These are phyloP conservation scores for Metarhizium sp. DNA, from an alignment of 2,329 filamentous ascomycete species.

Conservation along the genomic window DNA sequence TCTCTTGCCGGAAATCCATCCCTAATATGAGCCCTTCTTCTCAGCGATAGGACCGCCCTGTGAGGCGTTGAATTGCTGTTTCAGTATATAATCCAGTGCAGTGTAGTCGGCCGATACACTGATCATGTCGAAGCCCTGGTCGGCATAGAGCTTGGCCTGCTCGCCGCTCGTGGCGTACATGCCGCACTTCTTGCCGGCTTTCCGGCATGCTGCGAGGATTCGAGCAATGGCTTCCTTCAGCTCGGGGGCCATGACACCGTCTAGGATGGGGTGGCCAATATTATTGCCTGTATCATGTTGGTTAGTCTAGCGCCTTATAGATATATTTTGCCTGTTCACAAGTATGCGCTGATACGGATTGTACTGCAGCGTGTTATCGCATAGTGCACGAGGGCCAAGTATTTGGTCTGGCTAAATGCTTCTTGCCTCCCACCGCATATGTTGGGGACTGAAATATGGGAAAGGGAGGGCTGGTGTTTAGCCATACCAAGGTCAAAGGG, in stretches of 20 bases:
- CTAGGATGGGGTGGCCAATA: conserved; percentile 51
- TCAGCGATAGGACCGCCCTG: conserved; percentile 28
- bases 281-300: conserved; percentile 37
- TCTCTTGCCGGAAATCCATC: background rate
- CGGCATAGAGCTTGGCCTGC: conserved; percentile 44
- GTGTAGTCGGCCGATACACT: conserved; percentile 47
- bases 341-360: too few relatives aligned
- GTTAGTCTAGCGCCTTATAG: background rate
- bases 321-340: too few relatives aligned
- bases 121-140: conserved; percentile 54
- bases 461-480: background rate
- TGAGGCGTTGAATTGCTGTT: conserved; percentile 36
- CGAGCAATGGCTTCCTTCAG: conserved; percentile 50
- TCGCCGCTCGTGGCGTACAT: conserved; percentile 48
- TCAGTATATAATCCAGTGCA: conserved; percentile 35
- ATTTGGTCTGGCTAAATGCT: too few relatives aligned
- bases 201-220: conserved; percentile 46
- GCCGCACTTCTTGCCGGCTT: conserved; percentile 57
- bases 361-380: too few relatives aligned
- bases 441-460: too few relatives aligned
- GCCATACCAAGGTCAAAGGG: conserved; percentile 51
- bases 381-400: too few relatives aligned
- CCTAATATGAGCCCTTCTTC: conserved; percentile 32
- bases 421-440: too few relatives aligned
- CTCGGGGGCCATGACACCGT: conserved; percentile 48